phyloP scores from a whole-genome alignment of 1,139 yeast genomes.

The Magnusiomyces ingens region DNA sequence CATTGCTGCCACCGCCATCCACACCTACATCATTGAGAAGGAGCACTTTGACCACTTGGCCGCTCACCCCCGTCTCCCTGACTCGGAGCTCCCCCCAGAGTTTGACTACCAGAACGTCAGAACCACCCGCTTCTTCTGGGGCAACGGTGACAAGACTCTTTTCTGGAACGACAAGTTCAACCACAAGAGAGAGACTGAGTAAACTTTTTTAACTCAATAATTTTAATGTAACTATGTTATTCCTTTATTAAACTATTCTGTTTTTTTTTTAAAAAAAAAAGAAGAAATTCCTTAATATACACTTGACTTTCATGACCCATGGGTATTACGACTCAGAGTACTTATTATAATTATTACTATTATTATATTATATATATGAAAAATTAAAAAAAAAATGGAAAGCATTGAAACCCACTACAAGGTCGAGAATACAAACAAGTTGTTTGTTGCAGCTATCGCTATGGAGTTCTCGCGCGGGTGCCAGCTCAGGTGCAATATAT shows the following conservation, averaged over 20 bases:
- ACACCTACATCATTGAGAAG: slow-evolving; percentile 72
- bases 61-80: slow-evolving; percentile 50
- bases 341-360: no score
- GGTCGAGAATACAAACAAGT: slow-evolving; percentile 53
- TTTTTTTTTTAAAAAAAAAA: no score
- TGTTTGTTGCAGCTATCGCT: slow-evolving; percentile 97
- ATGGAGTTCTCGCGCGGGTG: slow-evolving; percentile 95
- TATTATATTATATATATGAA: no score
- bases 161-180: slow-evolving; percentile 94
- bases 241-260: no score
- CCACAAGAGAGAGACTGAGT: slow-evolving; percentile 39
- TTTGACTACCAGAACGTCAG: slow-evolving; percentile 89
- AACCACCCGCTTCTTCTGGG: slow-evolving; percentile 78
- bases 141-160: slow-evolving; percentile 93
- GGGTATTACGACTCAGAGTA: no score
- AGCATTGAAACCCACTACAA: no score
- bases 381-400: no score
- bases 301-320: no score
- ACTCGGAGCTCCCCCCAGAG: slow-evolving; percentile 88
- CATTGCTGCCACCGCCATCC: slow-evolving; percentile 64
- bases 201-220: no score
- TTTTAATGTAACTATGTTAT: no score
- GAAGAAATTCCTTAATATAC: no score
- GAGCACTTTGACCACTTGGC: slow-evolving; percentile 80
- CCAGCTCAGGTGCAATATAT: slow-evolving; percentile 95